Evolutionary conservation across 2,329 filamentous ascomycete genomes (phyloP).

Genomic region (Fulvia fulva): DNA sequence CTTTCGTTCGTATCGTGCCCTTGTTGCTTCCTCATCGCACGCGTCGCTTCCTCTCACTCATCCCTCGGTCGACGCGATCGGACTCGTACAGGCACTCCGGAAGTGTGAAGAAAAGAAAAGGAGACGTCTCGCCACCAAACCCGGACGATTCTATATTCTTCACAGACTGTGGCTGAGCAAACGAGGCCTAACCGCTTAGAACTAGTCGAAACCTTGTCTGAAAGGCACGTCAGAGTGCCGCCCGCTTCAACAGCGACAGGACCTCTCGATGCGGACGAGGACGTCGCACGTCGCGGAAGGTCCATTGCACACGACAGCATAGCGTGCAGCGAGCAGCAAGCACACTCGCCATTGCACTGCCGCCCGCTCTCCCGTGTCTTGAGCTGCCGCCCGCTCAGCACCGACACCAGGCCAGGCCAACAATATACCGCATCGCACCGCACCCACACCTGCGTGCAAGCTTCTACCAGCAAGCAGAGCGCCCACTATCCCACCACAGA

Average conservation of each 20-base stretch:
- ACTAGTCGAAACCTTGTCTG: background rate
- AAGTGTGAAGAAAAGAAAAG: background rate
- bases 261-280: no score
- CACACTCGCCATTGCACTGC: no score
- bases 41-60: background rate
- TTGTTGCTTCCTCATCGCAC: background rate
- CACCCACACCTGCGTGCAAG: background rate
- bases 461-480: background rate
- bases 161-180: background rate
- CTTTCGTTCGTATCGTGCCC: background rate
- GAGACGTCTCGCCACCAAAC: background rate
- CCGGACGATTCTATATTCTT: background rate
- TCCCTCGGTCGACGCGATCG: background rate
- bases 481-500: background rate
- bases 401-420: no score
- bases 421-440: background rate
- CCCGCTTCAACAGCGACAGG: background rate
- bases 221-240: background rate
- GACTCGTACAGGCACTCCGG: background rate
- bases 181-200: background rate
- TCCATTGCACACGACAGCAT: no score
- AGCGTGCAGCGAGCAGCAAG: no score
- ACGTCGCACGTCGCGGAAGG: no score
- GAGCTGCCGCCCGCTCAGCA: no score
- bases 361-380: no score